Evolutionary conservation across 2,329 filamentous ascomycete species (phyloP).

Genomic region (Plenodomus lindquistii): DNA sequence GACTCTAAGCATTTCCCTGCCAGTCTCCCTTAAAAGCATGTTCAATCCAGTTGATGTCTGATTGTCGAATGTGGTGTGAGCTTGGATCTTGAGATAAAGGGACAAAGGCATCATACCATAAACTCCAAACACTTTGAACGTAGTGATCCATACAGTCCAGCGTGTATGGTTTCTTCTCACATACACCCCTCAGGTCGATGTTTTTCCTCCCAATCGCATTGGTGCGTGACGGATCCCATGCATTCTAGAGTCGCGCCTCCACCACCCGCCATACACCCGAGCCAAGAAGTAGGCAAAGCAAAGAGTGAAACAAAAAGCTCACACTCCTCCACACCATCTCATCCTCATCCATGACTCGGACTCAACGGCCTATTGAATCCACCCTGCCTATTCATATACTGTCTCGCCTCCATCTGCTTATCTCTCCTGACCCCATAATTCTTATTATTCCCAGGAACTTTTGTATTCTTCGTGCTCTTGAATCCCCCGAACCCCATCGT

Average conservation of each 20-base stretch:
- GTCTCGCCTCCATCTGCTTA: constrained; percentile 91
- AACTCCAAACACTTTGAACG: not conserved
- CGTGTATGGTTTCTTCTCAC: not conserved
- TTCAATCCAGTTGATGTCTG: not conserved
- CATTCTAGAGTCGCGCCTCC: no score
- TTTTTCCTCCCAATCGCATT: no score
- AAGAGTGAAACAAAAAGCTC: not conserved
- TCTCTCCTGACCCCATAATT: constrained; percentile 82
- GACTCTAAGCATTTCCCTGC: no score
- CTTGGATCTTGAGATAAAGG: not conserved
- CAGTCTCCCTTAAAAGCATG: not conserved
- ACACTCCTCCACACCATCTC: not conserved
- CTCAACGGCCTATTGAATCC: constrained; percentile 81
- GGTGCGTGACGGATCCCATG: no score
- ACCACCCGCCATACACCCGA: not conserved
- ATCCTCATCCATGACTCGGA: constrained; percentile 26
- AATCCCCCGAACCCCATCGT: constrained; percentile 92
- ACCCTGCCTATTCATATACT: constrained; percentile 91
- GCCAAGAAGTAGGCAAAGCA: not conserved
- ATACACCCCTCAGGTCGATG: no score
- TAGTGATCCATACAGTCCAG: not conserved
- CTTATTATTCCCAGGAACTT: constrained; percentile 81
- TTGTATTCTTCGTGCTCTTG: constrained; percentile 82
- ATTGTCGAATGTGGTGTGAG: not conserved
- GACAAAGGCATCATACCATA: constrained; percentile 9